phyloP scores from a whole-genome alignment of 2,329 filamentous ascomycete species.

The Trichophyton mentagrophytes region DNA sequence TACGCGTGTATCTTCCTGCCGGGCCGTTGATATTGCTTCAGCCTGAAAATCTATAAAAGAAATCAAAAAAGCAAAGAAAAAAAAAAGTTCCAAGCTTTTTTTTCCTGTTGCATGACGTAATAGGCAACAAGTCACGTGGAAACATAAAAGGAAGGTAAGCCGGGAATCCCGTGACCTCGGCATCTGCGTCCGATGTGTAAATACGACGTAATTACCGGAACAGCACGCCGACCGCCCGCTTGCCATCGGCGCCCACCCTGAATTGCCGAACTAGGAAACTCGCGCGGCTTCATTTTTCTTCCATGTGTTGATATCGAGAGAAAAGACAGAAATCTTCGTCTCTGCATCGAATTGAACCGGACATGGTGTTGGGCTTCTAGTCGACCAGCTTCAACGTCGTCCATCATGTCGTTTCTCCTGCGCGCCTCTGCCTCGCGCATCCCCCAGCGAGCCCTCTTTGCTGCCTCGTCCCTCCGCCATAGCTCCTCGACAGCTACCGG shows the following conservation, averaged over 20 bases:
- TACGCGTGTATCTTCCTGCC: no score
- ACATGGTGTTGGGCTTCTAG: conserved; percentile 1
- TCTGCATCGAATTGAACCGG: background rate
- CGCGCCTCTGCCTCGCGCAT: conserved; percentile 13
- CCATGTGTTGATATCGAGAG: background rate
- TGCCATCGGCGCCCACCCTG: conserved; percentile 4
- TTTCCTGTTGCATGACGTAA: conserved; percentile 1
- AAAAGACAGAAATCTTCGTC: background rate
- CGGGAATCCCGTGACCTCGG: background rate
- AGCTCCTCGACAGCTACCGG: conserved; percentile 9
- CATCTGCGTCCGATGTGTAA: background rate
- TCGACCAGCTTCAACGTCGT: conserved; percentile 1
- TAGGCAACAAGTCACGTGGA: background rate
- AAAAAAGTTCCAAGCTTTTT: background rate
- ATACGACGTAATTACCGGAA: background rate
- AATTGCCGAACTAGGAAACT: conserved; percentile 3
- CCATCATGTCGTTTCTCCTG: conserved; percentile 12
- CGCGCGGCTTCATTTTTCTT: background rate
- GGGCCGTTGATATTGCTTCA: background rate
- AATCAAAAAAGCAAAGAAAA: background rate
- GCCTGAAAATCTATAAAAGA: no score
- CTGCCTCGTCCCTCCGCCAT: conserved; percentile 7
- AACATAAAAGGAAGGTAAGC: background rate
- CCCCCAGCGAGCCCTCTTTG: conserved; percentile 11
- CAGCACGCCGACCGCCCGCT: conserved; percentile 5